Percentiles rank a stretch among this genome's conserved stretches.
Evolutionary conservation across 257 asterid genomes (phyloP).

Genomic region (Leonotis leonurus): DNA sequence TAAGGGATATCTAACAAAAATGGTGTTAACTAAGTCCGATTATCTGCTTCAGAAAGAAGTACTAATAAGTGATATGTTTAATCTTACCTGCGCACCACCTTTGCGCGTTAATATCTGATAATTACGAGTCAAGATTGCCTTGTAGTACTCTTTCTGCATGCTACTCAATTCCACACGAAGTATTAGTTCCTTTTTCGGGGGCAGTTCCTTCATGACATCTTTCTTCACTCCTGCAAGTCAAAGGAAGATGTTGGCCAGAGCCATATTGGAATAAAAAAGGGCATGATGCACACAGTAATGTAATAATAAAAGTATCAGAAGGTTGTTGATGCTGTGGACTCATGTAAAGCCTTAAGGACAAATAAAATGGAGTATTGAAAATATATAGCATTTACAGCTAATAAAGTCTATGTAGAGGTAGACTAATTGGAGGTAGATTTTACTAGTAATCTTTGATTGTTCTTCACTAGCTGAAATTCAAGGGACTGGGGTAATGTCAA

Average conservation of each 20-base stretch:
- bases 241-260: constrained; percentile 5
- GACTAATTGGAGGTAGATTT: neutral
- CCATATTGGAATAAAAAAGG: neutral
- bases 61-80: constrained; percentile 5
- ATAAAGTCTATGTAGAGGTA: too few relatives aligned
- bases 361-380: constrained; percentile 1
- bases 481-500: neutral
- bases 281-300: constrained; percentile 5
- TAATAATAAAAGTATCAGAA: neutral
- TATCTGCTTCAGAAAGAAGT: constrained; percentile 5
- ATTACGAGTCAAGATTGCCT: constrained; percentile 92
- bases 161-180: constrained; percentile 92
- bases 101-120: constrained; percentile 90
- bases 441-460: neutral
- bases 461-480: neutral
- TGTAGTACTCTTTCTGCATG: constrained; percentile 93
- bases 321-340: neutral
- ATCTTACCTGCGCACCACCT: constrained; percentile 91
- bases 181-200: constrained; percentile 94
- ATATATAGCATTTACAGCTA: too few relatives aligned
- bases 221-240: constrained; percentile 76
- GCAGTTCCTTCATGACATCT: constrained; percentile 91
- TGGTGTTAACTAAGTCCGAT: constrained; percentile 16
- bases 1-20: constrained; percentile 70
- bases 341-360: constrained; percentile 4